A percentile compares a stretch with the other conserved stretches of the same genome.
Conservation (phyloP, 257 asterid genomes). For the Solanum medicagineum region DNA sequence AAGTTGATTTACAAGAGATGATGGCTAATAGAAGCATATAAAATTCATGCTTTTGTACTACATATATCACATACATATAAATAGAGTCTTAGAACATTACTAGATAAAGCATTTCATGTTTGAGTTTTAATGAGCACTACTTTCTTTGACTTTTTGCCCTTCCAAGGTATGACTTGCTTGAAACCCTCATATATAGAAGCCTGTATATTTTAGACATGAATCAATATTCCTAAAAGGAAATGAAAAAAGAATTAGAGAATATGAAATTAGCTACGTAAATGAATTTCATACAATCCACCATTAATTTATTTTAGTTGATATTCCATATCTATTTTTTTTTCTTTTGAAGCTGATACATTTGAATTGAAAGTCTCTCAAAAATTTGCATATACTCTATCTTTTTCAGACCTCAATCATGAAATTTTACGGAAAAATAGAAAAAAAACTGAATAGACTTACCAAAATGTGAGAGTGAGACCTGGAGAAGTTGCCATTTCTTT, state of each 20-base stretch:
- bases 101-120: background rate
- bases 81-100: background rate
- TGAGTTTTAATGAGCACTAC: background rate
- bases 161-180: background rate
- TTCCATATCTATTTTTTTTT: too few relatives aligned
- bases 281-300: background rate
- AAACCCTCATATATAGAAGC: background rate
- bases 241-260: background rate
- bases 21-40: background rate
- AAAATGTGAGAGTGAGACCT: slow-evolving; percentile 16
- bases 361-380: too few relatives aligned
- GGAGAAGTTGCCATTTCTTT: slow-evolving; percentile 42
- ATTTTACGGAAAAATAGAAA: too few relatives aligned
- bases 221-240: background rate
- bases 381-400: too few relatives aligned
- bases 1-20: background rate
- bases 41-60: background rate
- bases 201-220: background rate
- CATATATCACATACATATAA: background rate
- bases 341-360: too few relatives aligned
- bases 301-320: too few relatives aligned
- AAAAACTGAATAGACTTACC: background rate
- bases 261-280: background rate
- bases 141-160: background rate
- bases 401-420: too few relatives aligned